phyloP scores from a whole-genome alignment of 768 basidiomycete genomes.

The Cyathus striatus region DNA sequence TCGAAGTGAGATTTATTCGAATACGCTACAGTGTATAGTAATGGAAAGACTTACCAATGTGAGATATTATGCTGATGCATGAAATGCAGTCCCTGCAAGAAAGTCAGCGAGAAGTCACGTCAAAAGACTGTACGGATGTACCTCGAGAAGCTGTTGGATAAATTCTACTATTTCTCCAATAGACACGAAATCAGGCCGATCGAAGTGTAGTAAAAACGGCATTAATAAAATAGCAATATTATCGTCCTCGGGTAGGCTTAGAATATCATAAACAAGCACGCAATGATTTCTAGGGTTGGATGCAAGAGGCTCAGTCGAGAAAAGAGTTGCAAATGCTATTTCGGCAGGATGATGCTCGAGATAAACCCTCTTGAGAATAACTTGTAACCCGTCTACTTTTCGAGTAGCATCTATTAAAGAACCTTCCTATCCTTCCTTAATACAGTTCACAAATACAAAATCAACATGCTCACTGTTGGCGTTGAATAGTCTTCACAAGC shows the following conservation, averaged over 20 bases:
- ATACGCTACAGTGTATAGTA: too few species aligned
- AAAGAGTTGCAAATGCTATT: conserved; percentile 19
- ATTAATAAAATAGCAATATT: conserved; percentile 17
- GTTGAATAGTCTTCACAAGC: too few species aligned
- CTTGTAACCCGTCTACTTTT: neutral
- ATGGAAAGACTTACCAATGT: conserved; percentile 17
- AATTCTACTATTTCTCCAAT: conserved; percentile 25
- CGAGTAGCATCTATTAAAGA: neutral
- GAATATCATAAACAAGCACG: conserved; percentile 19
- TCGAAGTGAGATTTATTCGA: neutral
- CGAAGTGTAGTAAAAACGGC: conserved; percentile 16
- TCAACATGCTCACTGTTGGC: too few species aligned
- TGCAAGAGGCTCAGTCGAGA: conserved; percentile 9
- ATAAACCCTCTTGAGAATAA: conserved; percentile 19
- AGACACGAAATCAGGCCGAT: conserved; percentile 18
- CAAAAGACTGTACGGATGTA: too few species aligned
- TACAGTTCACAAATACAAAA: too few species aligned
- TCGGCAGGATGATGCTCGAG: conserved; percentile 17
- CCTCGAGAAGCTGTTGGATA: conserved; percentile 21
- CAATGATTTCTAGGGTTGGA: conserved; percentile 27
- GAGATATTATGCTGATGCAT: conserved; percentile 25
- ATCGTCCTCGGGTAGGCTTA: conserved; percentile 13
- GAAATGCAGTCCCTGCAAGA: conserved; percentile 22
- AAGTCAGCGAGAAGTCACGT: too few species aligned
- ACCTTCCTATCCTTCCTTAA: too few species aligned